These are phyloP conservation scores for Coemansia sp. DNA, from an alignment of 192 early-diverging fungal genomes.

Conservation along the genomic window DNA sequence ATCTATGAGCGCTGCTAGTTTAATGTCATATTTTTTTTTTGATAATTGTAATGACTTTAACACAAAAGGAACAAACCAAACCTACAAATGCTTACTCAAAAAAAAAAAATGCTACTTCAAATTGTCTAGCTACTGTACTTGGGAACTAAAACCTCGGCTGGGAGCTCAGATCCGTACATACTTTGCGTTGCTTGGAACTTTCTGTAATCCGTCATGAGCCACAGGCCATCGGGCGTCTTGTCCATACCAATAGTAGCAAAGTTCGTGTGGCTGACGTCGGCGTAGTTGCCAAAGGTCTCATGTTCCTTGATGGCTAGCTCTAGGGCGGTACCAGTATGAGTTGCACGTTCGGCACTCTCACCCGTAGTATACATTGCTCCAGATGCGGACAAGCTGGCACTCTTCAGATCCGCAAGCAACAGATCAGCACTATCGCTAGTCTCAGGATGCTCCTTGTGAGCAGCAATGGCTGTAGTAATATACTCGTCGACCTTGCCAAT, in stretches of 20 bases:
- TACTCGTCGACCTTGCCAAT: slow-evolving; percentile 3
- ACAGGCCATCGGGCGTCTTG: slow-evolving; percentile 18
- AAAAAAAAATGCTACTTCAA: background rate
- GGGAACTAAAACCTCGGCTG: slow-evolving; percentile 6
- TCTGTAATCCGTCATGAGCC: slow-evolving; percentile 13
- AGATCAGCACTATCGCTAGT: background rate
- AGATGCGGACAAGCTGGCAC: slow-evolving; percentile 1
- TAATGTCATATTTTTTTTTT: background rate
- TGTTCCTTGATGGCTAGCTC: slow-evolving; percentile 13
- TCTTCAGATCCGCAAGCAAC: background rate
- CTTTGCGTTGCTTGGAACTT: slow-evolving; percentile 19
- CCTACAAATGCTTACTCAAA: background rate
- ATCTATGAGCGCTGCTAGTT: slow-evolving; percentile 17
- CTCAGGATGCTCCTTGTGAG: background rate
- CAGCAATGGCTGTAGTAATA: background rate
- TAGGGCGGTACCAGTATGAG: slow-evolving; percentile 7
- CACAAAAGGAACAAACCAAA: background rate
- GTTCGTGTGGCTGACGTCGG: background rate
- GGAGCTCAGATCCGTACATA: background rate
- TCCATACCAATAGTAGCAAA: background rate
- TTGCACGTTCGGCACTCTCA: background rate
- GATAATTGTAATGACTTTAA: background rate
- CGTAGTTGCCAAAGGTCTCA: background rate
- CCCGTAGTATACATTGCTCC: background rate
- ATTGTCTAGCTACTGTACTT: slow-evolving; percentile 3